Evolutionary conservation across 495 filamentous ascomycete genomes (phyloP), one percentile per base, ranked within the genome.

Genomic region (Talaromyces wortmannii): DNA sequence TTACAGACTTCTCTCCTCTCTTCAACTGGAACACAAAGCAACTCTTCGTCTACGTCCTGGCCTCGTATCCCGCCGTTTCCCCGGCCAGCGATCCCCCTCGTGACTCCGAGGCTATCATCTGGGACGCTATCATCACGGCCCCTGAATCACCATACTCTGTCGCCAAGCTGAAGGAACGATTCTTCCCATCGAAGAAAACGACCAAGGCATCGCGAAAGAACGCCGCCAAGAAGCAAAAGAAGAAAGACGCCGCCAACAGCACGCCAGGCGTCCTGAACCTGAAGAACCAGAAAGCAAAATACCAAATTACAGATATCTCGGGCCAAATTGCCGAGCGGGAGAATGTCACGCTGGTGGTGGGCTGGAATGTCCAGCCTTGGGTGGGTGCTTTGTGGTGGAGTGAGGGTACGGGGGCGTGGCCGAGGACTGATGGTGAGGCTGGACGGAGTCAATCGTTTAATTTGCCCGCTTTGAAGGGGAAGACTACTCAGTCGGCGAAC

Each of bases 21-120:
- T 97, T 96, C 84, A 95, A 88, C 71, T 99, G 95, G 95, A 99
- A 99, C 77, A 99, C 94, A n/a, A 99, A 99, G 72, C 91, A 97
- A 71, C 71, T 97, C 61, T 99, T 97, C 73, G 83, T 95, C 69
- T 98, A 94, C 79, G 83, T 98, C 48, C 89, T 88, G 49, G 91
- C 92, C 33, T 83, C 83, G 23, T 98, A 92, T 79, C 87, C 91
- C 50, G 47, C 55, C 8, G 13, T 30, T 79, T 83, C 18, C 62
- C 68, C 55, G 66, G 67, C 56, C 57, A 64, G 42, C 54, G 55
- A 56, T 43, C 60, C 53, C 58, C 63, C 45, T 59, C 78, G 72
- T 13, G 61, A 64, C 52, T 78, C 81, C 60, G 83, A 91, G 70
- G 89, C 89, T 61, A 82, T 98, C 36, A 89, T 98, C 74, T 98